Conservation (phyloP, 495 filamentous ascomycete species). For the Ascodesmis nigricans region DNA sequence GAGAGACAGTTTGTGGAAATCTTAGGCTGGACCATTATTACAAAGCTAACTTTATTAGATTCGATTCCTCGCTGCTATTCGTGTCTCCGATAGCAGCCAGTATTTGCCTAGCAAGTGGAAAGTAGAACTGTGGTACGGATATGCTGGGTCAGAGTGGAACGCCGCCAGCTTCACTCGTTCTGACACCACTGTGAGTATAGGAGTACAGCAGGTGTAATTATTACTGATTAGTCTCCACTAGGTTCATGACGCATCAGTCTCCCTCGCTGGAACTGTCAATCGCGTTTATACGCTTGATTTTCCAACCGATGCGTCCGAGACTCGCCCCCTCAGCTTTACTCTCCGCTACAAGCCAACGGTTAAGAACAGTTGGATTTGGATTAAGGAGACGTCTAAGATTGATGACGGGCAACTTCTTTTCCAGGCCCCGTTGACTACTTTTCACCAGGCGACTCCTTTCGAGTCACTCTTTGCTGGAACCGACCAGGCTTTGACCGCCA, state of each 20-base stretch:
- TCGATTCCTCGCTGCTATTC: conserved; percentile 10
- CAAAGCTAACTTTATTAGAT: conserved; percentile 6
- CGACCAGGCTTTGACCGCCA: conserved; percentile 8
- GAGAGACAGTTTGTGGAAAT: not conserved
- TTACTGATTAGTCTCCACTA: not conserved
- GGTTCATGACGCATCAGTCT: conserved; percentile 1
- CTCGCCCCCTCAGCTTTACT: conserved; percentile 14
- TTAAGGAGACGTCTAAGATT: conserved; percentile 11
- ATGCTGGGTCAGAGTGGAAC: conserved; percentile 8
- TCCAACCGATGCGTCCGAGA: not conserved
- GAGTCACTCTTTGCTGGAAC: conserved; percentile 9
- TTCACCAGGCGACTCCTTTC: conserved; percentile 5
- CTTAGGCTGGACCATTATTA: not conserved
- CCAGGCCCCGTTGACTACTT: not conserved
- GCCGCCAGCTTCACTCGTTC: conserved; percentile 9
- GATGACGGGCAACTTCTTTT: conserved; percentile 15
- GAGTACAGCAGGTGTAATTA: conserved; percentile 3
- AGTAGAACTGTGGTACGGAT: conserved; percentile 18
- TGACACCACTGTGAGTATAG: not conserved
- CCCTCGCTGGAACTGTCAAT: conserved; percentile 1
- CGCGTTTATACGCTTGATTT: conserved; percentile 11
- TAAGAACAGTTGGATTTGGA: conserved; percentile 15
- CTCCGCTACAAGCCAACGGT: conserved; percentile 10
- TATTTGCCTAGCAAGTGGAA: conserved; percentile 5
- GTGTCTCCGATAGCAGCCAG: conserved; percentile 8